Base-by-base conservation (phyloP, 257 asterid genomes). In the Capsicum rhomboideum region DNA sequence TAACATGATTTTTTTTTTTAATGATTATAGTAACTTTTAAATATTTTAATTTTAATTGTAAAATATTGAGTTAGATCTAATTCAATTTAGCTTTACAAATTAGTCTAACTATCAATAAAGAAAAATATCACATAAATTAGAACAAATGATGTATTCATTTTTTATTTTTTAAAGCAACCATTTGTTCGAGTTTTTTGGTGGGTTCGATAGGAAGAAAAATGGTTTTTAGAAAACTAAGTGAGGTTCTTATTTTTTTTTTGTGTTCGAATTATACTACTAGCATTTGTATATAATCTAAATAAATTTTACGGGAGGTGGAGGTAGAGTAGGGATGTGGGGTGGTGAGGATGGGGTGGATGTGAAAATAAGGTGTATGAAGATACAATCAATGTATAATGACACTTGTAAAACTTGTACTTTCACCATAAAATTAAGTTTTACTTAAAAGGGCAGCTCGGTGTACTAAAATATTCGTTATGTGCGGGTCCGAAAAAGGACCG, bases 171-270 rank as follows among this genome's bases (percentile, higher is more conserved):
- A 23, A 61, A 12, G 18, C 10, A 26, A 61, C 13, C 69, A 23
- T 58, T 5, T n/a, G 3, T 61, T 4, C 0, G 4, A 61, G 20
- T 11, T 61, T 61, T 61, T 6, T 8, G 37, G 37, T 61, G 18
- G 10, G 18, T 61, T 58, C 18, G 20, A 26, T 11, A 61, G 12
- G 31, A 23, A 61, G 10, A 23, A 61, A 23, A 28, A 23, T 59
- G 2, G 8, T 21, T 58, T 10, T 10, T 1, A 0, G 3, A 13
- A 23, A 28, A 21, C n/a, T n/a, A n/a, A n/a, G n/a, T n/a, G n/a
- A n/a, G n/a, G n/a, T n/a, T n/a, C n/a, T 34, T 34, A 21, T 21
- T 21, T 59, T 59, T 59, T 6, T 9, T 23, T n/a, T n/a, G n/a
- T n/a, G n/a, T n/a, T n/a, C n/a, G n/a, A n/a, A n/a, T n/a, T n/a